Conservation (phyloP, 805 yeast species). For the Saturnispora kantuleensis region DNA sequence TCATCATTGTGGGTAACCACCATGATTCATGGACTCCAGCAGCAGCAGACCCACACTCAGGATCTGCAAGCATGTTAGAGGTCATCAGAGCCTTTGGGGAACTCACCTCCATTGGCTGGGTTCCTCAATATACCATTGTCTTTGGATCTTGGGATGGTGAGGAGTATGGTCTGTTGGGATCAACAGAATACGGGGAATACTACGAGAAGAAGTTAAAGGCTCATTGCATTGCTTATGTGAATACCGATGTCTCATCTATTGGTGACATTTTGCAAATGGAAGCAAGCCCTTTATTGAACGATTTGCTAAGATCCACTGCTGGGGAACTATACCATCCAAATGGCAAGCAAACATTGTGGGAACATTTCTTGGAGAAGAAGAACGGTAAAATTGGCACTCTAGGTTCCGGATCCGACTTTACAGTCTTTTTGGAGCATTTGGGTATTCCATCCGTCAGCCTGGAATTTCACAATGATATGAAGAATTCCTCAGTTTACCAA, state of each 20-base stretch:
- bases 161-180: conserved; percentile 62
- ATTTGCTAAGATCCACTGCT: conserved; percentile 36
- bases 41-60: conserved; percentile 73
- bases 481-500: conserved; percentile 53
- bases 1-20: conserved; percentile 62
- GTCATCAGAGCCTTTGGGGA: conserved; percentile 50
- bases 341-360: conserved; percentile 24
- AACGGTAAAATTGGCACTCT: conserved; percentile 33
- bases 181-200: conserved; percentile 70
- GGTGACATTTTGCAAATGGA: conserved; percentile 44
- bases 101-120: conserved; percentile 51
- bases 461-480: conserved; percentile 35
- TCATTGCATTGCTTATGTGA: conserved; percentile 56
- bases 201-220: conserved; percentile 35
- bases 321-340: conserved; percentile 38
- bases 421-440: conserved; percentile 48
- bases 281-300: conserved; percentile 51
- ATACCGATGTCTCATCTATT: conserved; percentile 54
- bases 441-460: conserved; percentile 54
- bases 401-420: conserved; percentile 68
- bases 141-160: conserved; percentile 80
- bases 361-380: conserved; percentile 27
- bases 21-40: conserved; percentile 77
- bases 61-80: conserved; percentile 57
- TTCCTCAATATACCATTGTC: conserved; percentile 59